Conservation (phyloP, 768 basidiomycete species). For the Trametes sanguinea region DNA sequence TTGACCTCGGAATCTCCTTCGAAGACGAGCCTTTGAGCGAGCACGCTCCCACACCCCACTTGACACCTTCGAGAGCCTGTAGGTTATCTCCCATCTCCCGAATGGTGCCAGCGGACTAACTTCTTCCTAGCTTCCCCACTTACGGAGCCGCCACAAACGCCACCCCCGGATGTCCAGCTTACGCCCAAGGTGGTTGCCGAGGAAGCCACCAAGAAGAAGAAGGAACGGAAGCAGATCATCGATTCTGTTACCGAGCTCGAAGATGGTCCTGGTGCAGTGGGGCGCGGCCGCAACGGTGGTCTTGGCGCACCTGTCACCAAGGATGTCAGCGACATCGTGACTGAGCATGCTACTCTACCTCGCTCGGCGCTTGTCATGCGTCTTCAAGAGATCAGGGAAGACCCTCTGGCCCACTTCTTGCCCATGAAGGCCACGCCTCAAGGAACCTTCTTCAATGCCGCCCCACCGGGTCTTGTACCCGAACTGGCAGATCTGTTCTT, state of each 20-base stretch:
- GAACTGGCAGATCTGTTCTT: constrained; percentile 85
- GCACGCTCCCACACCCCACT: constrained; percentile 36
- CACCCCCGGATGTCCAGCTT: constrained; percentile 60
- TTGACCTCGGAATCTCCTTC: constrained; percentile 74
- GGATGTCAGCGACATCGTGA: constrained; percentile 70
- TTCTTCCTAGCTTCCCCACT: constrained; percentile 81
- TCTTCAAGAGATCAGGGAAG: constrained; percentile 80
- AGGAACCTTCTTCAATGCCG: constrained; percentile 80
- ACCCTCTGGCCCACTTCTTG: constrained; percentile 83
- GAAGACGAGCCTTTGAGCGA: constrained; percentile 54
- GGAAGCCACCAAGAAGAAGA: constrained; percentile 45
- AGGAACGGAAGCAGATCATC: constrained; percentile 86
- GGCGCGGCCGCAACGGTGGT: constrained; percentile 55
- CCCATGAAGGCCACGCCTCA: constrained; percentile 74
- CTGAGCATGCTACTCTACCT: constrained; percentile 83
- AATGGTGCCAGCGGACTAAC: constrained; percentile 42
- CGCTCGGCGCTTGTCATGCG: constrained; percentile 84
- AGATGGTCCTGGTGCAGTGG: constrained; percentile 56
- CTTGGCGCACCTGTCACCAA: constrained; percentile 54
- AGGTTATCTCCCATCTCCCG: constrained; percentile 31
- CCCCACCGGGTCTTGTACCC: constrained; percentile 80
- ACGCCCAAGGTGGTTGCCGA: constrained; percentile 51
- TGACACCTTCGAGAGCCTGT: constrained; percentile 75
- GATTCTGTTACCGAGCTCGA: constrained; percentile 87
- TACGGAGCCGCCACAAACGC: constrained; percentile 74